These are phyloP conservation scores for Xylaria bambusicola DNA, from an alignment of 495 filamentous ascomycete species.

Conservation along the genomic window DNA sequence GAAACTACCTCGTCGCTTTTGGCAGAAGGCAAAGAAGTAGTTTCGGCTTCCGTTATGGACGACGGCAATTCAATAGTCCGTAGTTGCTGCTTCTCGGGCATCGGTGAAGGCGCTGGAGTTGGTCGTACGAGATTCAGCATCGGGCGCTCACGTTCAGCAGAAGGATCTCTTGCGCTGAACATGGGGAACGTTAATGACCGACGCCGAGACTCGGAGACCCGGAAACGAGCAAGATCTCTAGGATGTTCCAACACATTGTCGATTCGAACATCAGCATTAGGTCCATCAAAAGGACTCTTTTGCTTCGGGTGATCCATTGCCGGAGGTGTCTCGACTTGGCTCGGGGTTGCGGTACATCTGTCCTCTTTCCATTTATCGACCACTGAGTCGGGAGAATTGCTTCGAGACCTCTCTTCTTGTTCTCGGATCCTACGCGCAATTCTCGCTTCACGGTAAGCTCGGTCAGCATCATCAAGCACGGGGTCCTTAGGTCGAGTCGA, in stretches of 20 bases:
- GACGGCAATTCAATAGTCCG: conserved; percentile 7
- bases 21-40: conserved; percentile 14
- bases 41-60: conserved; percentile 10
- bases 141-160: conserved; percentile 52
- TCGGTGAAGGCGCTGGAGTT: conserved; percentile 50
- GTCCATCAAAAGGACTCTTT: conserved; percentile 52
- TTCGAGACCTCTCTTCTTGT: conserved; percentile 51
- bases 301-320: conserved; percentile 45
- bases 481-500: conserved; percentile 35
- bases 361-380: conserved; percentile 51
- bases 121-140: conserved; percentile 55
- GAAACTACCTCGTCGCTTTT: conserved; percentile 29
- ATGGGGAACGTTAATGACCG: conserved; percentile 25
- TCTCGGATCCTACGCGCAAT: conserved; percentile 47
- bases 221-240: conserved; percentile 31
- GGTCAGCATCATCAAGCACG: conserved; percentile 53
- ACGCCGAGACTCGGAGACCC: conserved; percentile 5
- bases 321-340: conserved; percentile 48
- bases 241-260: conserved; percentile 49
- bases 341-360: conserved; percentile 33
- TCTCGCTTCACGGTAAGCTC: conserved; percentile 51
- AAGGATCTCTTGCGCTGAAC: conserved; percentile 48
- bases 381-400: conserved; percentile 47
- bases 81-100: conserved; percentile 37
- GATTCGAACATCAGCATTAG: conserved; percentile 57